Evolutionary conservation across 129 eudicot genomes (phyloP).

Genomic region (Saussurea involucrata): DNA sequence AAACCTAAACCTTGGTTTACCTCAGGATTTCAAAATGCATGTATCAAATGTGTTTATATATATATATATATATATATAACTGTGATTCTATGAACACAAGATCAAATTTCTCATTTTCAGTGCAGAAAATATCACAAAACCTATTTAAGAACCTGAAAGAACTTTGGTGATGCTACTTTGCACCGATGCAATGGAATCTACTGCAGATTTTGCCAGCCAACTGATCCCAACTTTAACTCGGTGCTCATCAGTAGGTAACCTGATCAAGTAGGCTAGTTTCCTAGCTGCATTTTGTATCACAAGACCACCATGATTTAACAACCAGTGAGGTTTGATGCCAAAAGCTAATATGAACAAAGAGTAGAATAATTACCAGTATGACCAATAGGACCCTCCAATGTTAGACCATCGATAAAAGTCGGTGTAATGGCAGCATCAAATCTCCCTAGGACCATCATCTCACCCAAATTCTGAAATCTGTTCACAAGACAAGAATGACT

Average conservation of each 20-base stretch:
- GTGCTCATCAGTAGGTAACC: constrained; percentile 94
- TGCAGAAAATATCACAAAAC: not conserved
- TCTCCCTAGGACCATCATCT: constrained; percentile 97
- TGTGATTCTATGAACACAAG: constrained; percentile 10
- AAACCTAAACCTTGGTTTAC: not conserved
- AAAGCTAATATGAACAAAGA: not conserved
- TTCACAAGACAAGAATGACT: constrained; percentile 4
- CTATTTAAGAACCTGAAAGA: constrained; percentile 44
- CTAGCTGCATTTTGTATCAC: constrained; percentile 59
- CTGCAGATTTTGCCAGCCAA: constrained; percentile 85
- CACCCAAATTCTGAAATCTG: constrained; percentile 97
- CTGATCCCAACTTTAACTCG: constrained; percentile 86
- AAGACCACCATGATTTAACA: not conserved
- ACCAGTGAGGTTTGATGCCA: not conserved
- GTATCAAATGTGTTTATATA: not conserved
- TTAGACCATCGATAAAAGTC: constrained; percentile 79
- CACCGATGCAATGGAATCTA: constrained; percentile 68
- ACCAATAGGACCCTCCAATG: constrained; percentile 89
- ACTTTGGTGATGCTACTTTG: constrained; percentile 67
- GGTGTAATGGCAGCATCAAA: constrained; percentile 89
- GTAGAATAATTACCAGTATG: constrained; percentile 56
- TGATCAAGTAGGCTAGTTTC: constrained; percentile 75
- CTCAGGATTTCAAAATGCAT: not conserved
- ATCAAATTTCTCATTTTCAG: constrained; percentile 8
- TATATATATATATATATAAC: not conserved